Evolutionary conservation across 1,284 basidiomycete genomes (phyloP).

Genomic region (Microbotryum violaceum): DNA sequence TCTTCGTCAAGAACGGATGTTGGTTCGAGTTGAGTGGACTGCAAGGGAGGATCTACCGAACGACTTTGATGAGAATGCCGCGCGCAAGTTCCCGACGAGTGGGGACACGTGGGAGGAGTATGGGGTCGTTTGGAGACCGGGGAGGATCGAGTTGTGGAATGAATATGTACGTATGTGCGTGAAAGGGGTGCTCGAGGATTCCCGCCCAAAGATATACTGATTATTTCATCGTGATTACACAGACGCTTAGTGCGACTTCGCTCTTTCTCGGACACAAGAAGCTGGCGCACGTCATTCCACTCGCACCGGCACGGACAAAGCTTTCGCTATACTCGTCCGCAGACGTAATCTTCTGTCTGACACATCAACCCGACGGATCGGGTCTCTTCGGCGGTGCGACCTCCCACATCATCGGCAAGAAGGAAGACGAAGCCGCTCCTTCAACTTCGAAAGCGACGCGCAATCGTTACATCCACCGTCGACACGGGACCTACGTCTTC

Average conservation of each 20-base stretch:
- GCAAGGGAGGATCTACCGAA: constrained; percentile 26
- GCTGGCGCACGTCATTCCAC: constrained; percentile 28
- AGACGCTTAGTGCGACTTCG: constrained; percentile 9
- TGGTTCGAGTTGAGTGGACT: constrained; percentile 30
- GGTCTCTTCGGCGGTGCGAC: neutral
- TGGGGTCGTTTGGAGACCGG: constrained; percentile 27
- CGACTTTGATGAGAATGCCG: constrained; percentile 27
- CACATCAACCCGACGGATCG: constrained; percentile 8
- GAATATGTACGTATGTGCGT: constrained; percentile 17
- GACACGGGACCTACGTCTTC: constrained; percentile 33
- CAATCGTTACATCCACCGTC: constrained; percentile 22
- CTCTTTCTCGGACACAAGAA: constrained; percentile 20
- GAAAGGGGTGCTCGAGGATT: neutral
- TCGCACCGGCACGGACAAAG: constrained; percentile 17
- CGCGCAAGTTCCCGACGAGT: constrained; percentile 27
- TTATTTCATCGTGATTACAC: neutral
- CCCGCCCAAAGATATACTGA: too few relatives aligned
- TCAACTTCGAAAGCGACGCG: constrained; percentile 17
- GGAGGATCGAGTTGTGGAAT: constrained; percentile 30
- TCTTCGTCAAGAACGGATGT: constrained; percentile 23
- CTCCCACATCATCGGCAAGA: neutral
- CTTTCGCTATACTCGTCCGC: constrained; percentile 32
- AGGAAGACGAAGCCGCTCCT: neutral
- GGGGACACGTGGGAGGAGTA: constrained; percentile 30
- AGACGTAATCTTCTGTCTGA: constrained; percentile 33